Evolutionary conservation across 2,329 filamentous ascomycete species (phyloP).

Genomic region (Neopestalotiopsis sp.): DNA sequence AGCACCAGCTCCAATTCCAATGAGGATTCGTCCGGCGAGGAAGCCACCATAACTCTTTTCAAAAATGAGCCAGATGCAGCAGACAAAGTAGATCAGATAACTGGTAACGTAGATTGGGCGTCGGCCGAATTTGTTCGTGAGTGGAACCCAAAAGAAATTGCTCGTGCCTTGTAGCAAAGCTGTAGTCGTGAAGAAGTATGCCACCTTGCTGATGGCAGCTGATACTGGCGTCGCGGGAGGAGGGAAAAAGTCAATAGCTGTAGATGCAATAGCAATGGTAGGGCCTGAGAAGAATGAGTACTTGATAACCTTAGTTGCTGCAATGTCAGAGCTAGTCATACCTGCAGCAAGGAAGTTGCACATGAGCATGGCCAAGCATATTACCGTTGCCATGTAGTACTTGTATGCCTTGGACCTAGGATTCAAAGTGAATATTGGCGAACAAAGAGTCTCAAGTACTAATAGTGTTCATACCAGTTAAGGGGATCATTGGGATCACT

Average conservation of each 20-base stretch:
- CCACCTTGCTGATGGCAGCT: constrained; percentile 45
- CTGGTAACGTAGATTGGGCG: constrained; percentile 51
- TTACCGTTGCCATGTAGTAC: constrained; percentile 53
- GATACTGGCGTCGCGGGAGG: constrained; percentile 33
- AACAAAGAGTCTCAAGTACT: background rate
- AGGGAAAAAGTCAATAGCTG: constrained; percentile 53
- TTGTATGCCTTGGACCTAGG: constrained; percentile 51
- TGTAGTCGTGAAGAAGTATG: constrained; percentile 60
- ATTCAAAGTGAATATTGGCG: background rate
- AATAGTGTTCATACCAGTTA: constrained; percentile 32
- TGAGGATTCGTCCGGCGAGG: constrained; percentile 52
- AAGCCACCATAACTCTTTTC: constrained; percentile 47
- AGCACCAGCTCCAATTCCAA: constrained; percentile 59
- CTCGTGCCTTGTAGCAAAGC: constrained; percentile 55
- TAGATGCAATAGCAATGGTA: constrained; percentile 54
- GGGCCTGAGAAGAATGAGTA: constrained; percentile 38
- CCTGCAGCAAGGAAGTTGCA: constrained; percentile 64
- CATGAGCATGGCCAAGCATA: constrained; percentile 60
- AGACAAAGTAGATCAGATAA: constrained; percentile 48
- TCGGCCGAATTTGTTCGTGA: constrained; percentile 52
- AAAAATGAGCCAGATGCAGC: constrained; percentile 49
- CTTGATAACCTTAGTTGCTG: constrained; percentile 2
- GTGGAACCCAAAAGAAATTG: constrained; percentile 56
- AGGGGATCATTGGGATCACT: constrained; percentile 44
- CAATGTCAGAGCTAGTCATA: constrained; percentile 18